Conservation (phyloP, 2,329 filamentous ascomycete species). For the Aspergillus candidus region DNA sequence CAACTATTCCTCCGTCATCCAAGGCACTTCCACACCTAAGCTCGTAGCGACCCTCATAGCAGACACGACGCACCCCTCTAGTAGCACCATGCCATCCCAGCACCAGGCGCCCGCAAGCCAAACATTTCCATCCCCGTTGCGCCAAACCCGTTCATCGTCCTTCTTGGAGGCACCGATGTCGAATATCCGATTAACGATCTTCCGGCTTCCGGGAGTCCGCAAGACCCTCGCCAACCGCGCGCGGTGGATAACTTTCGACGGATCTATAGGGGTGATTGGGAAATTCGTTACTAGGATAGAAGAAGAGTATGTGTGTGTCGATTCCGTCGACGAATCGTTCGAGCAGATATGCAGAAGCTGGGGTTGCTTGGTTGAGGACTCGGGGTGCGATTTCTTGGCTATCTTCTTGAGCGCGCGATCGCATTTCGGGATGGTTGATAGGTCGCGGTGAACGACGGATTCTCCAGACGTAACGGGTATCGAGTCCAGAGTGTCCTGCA, state of each 20-base stretch:
- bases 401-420: constrained; percentile 4
- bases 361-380: constrained; percentile 25
- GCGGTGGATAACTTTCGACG: constrained; percentile 39
- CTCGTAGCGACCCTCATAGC: constrained; percentile 51
- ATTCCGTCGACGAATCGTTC: constrained; percentile 40
- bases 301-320: constrained; percentile 47
- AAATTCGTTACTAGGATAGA: constrained; percentile 51
- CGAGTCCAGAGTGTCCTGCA: constrained; percentile 17
- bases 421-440: constrained; percentile 2
- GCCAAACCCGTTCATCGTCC: constrained; percentile 34
- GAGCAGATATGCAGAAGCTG: constrained; percentile 29
- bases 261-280: constrained; percentile 38
- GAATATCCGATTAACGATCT: constrained; percentile 45
- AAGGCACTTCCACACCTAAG: constrained; percentile 44
- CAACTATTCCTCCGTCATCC: constrained; percentile 11
- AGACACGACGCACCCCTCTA: constrained; percentile 57
- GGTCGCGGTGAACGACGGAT: background rate
- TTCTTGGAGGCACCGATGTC: constrained; percentile 1
- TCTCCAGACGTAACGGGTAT: constrained; percentile 1
- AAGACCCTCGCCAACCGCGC: constrained; percentile 50
- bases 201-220: constrained; percentile 45
- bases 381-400: background rate
- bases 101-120: constrained; percentile 57
- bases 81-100: constrained; percentile 59
- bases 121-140: constrained; percentile 49